Evolutionary conservation across 2,329 filamentous ascomycete genomes (phyloP).

Genomic region (Aspergillus sp.): DNA sequence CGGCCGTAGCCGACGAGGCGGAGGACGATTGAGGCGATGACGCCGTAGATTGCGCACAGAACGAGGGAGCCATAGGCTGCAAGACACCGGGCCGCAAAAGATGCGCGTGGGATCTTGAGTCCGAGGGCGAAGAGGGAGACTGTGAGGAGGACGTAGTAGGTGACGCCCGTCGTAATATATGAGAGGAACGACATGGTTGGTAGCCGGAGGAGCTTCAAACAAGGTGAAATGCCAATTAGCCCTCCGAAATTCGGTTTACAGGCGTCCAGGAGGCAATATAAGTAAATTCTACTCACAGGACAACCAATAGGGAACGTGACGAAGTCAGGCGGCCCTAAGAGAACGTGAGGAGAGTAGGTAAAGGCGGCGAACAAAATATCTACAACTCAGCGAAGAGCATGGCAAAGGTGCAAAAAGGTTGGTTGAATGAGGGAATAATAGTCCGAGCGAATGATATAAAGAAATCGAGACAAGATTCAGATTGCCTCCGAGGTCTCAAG

Average conservation of each 20-base stretch:
- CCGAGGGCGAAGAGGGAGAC: constrained; percentile 52
- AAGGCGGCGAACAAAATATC: constrained; percentile 11
- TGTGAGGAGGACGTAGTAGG: constrained; percentile 67
- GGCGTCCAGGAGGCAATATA: neutral
- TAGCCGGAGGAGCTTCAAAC: neutral
- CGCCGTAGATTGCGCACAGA: constrained; percentile 70
- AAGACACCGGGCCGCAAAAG: constrained; percentile 52
- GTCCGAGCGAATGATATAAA: constrained; percentile 9
- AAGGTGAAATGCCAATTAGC: neutral
- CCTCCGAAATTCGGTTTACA: neutral
- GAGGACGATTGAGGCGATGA: constrained; percentile 72
- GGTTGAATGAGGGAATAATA: constrained; percentile 9
- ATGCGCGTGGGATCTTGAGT: constrained; percentile 47
- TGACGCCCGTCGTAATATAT: constrained; percentile 62
- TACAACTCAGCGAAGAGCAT: constrained; percentile 21
- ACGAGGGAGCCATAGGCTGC: constrained; percentile 51
- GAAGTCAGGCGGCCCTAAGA: constrained; percentile 22
- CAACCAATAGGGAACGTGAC: constrained; percentile 16
- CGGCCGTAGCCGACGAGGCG: constrained; percentile 72
- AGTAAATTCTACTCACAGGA: constrained; percentile 11
- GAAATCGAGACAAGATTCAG: constrained; percentile 1
- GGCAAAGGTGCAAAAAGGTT: constrained; percentile 7
- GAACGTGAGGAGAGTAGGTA: constrained; percentile 8
- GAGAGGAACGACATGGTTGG: constrained; percentile 66
- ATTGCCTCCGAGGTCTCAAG: neutral